Base-by-base conservation (phyloP, 208 protist genomes). In the Crithidia fasciculata region DNA sequence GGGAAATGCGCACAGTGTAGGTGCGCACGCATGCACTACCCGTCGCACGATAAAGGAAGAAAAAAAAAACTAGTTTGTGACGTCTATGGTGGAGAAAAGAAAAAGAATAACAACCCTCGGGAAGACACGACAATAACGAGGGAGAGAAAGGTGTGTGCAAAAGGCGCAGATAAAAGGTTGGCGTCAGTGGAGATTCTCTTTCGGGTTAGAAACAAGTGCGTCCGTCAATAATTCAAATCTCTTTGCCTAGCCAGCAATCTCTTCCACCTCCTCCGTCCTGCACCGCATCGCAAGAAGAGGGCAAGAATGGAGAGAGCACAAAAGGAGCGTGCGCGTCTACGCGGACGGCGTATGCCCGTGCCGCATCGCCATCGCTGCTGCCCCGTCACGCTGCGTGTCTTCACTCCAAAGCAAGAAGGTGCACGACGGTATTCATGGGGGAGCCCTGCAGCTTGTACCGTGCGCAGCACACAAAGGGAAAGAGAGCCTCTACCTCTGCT, bases 371-470 rank as follows among this genome's bases (percentile, higher is more conserved):
- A 49, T 49, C 45, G 9, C 45, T 28, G 28, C 28, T 28, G 1
- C 28, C 28, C 28, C 28, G 28, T 28, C 45, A 47, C 39, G 36
- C 18, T 49, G 37, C 19, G 7, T 44, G 12, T 8, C 18, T 4
- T n/a, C 41, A 37, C 39, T 49, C 15, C 19, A 43, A 4, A 12
- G 60, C 49, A n/a, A 81, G 64, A 13, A 88, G 28, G n/a, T 74
- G 64, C 16, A 90, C 72, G n/a, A 82, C 87, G 5, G 81, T 88
- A 71, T 96, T 96, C 69, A 96, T 64, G 4, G 91, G 86, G 0
- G 88, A 94, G 13, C 89, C 86, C 50, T 68, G 69, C 12, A 94
- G 75, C 71, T 96, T 96, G 78, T 80, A 94, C 9, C 85, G 81
- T 12, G 73, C 82, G 69, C 74, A 75, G 75, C 72, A 78, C 15